These are phyloP conservation scores for Cadophora sp. DNA, from an alignment of 2,329 filamentous ascomycete genomes.

Conservation along the genomic window DNA sequence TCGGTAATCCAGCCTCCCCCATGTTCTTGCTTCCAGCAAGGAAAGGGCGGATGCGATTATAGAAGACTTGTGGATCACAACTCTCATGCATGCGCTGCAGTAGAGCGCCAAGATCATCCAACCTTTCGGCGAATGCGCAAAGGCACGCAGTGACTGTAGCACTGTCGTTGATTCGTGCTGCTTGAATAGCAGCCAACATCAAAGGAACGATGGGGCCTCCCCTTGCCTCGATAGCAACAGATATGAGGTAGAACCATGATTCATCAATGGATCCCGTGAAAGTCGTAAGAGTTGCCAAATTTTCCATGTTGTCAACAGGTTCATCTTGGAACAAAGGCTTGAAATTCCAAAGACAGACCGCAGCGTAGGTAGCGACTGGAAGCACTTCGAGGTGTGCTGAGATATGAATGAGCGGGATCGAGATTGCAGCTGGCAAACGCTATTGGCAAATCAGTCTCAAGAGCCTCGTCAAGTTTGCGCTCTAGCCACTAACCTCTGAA, in stretches of 20 bases:
- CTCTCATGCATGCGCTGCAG: conserved; percentile 92
- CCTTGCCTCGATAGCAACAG: conserved; percentile 92
- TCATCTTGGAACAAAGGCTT: conserved; percentile 88
- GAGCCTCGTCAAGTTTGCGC: conserved; percentile 1
- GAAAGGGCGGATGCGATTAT: conserved; percentile 94
- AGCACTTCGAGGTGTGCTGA: conserved; percentile 83
- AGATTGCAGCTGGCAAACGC: conserved; percentile 79
- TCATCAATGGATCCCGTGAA: conserved; percentile 96
- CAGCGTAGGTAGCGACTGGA: conserved; percentile 92
- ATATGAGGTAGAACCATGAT: conserved; percentile 98
- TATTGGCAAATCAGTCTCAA: conserved; percentile 36
- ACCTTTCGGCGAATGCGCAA: conserved; percentile 81
- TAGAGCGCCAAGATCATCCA: conserved; percentile 82
- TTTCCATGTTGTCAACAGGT: conserved; percentile 81
- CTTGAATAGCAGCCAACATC: conserved; percentile 87
- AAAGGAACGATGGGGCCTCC: conserved; percentile 86
- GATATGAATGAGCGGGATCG: conserved; percentile 80
- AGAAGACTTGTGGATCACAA: conserved; percentile 94
- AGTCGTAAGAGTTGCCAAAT: conserved; percentile 85
- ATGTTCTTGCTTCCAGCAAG: conserved; percentile 98
- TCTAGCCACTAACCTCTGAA: conserved; percentile 62
- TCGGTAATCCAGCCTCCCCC: conserved; percentile 88
- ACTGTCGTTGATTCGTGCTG: conserved; percentile 74
- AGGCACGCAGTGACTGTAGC: conserved; percentile 78
- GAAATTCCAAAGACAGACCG: conserved; percentile 95